Conservation (phyloP, 2,329 filamentous ascomycete species). For the Verticillium albo-atrum region DNA sequence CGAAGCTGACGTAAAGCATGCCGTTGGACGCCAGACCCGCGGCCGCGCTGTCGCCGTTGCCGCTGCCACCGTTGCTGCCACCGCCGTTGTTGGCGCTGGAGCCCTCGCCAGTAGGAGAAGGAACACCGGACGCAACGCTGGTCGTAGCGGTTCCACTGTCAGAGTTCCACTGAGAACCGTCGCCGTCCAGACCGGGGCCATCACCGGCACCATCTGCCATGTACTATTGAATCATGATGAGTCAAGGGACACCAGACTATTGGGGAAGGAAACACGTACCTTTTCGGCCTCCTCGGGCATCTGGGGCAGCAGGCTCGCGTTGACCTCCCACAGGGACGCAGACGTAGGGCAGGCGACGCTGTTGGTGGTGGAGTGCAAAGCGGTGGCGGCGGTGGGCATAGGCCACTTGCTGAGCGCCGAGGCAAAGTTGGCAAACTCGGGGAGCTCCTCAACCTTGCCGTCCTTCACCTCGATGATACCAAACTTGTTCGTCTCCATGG, state of each 20-base stretch:
- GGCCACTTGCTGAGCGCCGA: conserved; percentile 44
- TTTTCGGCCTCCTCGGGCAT: conserved; percentile 43
- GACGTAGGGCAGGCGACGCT: conserved; percentile 44
- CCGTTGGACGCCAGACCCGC: conserved; percentile 19
- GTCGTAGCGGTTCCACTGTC: conserved; percentile 42
- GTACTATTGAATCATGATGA: conserved; percentile 33
- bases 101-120: conserved; percentile 27
- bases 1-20: conserved; percentile 27
- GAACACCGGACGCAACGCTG: conserved; percentile 32
- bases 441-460: conserved; percentile 47
- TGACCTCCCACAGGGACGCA: conserved; percentile 46
- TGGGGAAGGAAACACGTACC: not conserved
- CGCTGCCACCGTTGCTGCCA: conserved; percentile 18
- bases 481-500: conserved; percentile 71
- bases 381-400: conserved; percentile 45
- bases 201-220: conserved; percentile 48
- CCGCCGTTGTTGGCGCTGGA: conserved; percentile 24
- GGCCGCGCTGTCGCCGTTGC: conserved; percentile 23
- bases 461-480: conserved; percentile 69
- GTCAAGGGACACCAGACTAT: not conserved
- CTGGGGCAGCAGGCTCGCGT: conserved; percentile 43
- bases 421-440: conserved; percentile 58
- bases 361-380: conserved; percentile 39
- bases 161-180: conserved; percentile 48
- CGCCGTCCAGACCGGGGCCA: conserved; percentile 48